These are phyloP conservation scores for Fomes fomentarius DNA, from an alignment of 1,284 basidiomycete species.

Conservation along the genomic window DNA sequence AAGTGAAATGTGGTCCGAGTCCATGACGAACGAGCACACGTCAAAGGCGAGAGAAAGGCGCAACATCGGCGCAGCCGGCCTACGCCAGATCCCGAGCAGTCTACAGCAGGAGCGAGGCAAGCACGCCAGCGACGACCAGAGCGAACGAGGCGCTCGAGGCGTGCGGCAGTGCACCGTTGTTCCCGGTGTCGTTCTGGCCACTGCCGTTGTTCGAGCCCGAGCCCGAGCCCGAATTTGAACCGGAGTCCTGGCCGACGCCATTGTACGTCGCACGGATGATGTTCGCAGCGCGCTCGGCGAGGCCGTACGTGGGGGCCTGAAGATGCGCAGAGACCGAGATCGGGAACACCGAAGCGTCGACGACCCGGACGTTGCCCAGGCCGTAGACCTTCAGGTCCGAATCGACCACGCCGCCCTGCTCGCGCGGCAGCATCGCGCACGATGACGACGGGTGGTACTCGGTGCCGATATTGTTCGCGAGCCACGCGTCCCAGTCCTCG, in stretches of 20 bases:
- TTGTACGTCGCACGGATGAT: conserved; percentile 57
- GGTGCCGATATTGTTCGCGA: conserved; percentile 42
- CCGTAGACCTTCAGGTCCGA: conserved; percentile 66
- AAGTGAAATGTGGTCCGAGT: too few relatives aligned
- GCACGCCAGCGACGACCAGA: conserved; percentile 1
- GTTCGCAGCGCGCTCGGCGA: conserved; percentile 70
- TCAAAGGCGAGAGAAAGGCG: too few relatives aligned
- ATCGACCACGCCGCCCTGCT: conserved; percentile 68
- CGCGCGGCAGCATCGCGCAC: conserved; percentile 64
- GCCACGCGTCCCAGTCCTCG: conserved; percentile 50
- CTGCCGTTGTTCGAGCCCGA: conserved; percentile 1
- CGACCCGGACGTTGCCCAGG: conserved; percentile 35
- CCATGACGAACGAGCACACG: too few relatives aligned
- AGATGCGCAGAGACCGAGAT: conserved; percentile 56
- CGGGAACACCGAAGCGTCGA: conserved; percentile 49
- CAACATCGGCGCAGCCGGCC: too few relatives aligned
- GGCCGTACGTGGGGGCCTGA: conserved; percentile 64
- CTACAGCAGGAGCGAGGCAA: conserved; percentile 12
- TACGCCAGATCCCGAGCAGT: too few relatives aligned
- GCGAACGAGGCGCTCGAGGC: conserved; percentile 5
- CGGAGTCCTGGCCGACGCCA: conserved; percentile 26
- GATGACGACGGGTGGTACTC: conserved; percentile 64
- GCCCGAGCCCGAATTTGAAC: conserved; percentile 2
- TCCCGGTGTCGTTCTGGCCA: not conserved
- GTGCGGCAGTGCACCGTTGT: conserved; percentile 8